Evolutionary conservation across 2,329 filamentous ascomycete species (phyloP).

Genomic region (Colletotrichum graminicola): DNA sequence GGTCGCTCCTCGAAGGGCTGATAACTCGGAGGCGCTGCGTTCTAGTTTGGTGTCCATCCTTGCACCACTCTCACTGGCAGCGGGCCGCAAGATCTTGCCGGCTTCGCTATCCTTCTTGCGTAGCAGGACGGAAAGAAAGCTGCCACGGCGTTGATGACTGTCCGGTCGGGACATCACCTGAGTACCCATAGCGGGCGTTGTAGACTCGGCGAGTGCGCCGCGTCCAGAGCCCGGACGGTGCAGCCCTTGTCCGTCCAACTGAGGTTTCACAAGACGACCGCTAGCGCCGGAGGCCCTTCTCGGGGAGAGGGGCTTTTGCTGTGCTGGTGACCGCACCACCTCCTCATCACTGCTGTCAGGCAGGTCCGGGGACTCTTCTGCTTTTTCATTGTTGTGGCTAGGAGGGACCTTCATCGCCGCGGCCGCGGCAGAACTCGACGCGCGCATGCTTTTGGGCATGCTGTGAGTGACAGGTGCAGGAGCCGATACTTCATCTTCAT

Average conservation of each 20-base stretch:
- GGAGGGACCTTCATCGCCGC: conserved; percentile 51
- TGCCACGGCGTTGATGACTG: conserved; percentile 57
- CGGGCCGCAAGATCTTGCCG: conserved; percentile 66
- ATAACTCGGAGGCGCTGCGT: conserved; percentile 66
- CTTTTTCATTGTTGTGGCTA: conserved; percentile 58
- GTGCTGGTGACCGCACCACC: neutral
- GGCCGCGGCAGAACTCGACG: conserved; percentile 51
- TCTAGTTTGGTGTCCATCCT: conserved; percentile 73
- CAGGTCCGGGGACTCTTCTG: conserved; percentile 67
- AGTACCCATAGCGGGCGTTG: conserved; percentile 43
- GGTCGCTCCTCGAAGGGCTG: conserved; percentile 56
- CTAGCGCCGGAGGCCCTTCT: conserved; percentile 36
- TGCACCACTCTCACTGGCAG: conserved; percentile 68
- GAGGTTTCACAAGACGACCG: conserved; percentile 44
- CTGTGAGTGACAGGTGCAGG: conserved; percentile 77
- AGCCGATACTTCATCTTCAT: conserved; percentile 73
- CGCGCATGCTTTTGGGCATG: conserved; percentile 51
- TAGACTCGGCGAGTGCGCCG: conserved; percentile 49
- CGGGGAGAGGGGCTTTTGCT: conserved; percentile 44
- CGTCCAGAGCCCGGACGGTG: conserved; percentile 58
- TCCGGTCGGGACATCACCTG: conserved; percentile 46
- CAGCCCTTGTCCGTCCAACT: conserved; percentile 45
- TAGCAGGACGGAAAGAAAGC: conserved; percentile 71
- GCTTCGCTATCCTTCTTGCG: conserved; percentile 70
- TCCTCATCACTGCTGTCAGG: conserved; percentile 70